A percentile compares a stretch with the other conserved stretches of the same genome.
Conservation (phyloP, 768 basidiomycete genomes). For the Pisolithus orientalis region DNA sequence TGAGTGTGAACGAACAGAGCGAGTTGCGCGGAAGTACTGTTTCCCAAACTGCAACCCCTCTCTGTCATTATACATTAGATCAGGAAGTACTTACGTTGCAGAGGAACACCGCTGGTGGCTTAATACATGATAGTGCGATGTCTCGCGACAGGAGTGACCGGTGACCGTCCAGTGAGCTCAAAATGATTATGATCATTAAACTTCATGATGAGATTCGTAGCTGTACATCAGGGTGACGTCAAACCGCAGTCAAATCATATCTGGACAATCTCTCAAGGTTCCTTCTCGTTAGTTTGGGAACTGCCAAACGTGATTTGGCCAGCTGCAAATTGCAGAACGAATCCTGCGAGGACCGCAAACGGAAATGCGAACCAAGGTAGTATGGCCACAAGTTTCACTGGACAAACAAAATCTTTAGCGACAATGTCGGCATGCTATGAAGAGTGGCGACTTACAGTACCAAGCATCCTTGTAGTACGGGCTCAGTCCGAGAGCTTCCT, state of each 20-base stretch:
- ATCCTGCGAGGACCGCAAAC: conserved; percentile 32
- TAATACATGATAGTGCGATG: too few species aligned
- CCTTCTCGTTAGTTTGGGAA: background rate
- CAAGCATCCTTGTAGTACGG: conserved; percentile 38
- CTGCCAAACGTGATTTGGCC: background rate
- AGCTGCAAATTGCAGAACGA: conserved; percentile 29
- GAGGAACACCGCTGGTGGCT: too few species aligned
- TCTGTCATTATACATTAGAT: too few species aligned
- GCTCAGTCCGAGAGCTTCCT: conserved; percentile 33
- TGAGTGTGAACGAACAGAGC: too few species aligned
- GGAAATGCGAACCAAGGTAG: conserved; percentile 48
- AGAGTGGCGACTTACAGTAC: conserved; percentile 36
- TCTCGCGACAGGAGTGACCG: too few species aligned
- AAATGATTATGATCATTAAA: too few species aligned
- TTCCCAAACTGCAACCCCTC: too few species aligned
- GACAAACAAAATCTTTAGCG: background rate
- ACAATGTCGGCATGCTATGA: background rate
- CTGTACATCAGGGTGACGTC: too few species aligned
- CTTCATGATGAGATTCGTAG: too few species aligned
- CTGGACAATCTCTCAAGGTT: background rate
- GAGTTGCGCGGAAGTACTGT: too few species aligned
- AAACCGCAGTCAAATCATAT: background rate
- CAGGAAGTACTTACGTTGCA: too few species aligned
- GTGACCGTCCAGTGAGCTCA: too few species aligned
- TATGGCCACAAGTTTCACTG: conserved; percentile 45